phyloP scores from a whole-genome alignment of 2,329 filamentous ascomycete species.

The Colletotrichum sp. region DNA sequence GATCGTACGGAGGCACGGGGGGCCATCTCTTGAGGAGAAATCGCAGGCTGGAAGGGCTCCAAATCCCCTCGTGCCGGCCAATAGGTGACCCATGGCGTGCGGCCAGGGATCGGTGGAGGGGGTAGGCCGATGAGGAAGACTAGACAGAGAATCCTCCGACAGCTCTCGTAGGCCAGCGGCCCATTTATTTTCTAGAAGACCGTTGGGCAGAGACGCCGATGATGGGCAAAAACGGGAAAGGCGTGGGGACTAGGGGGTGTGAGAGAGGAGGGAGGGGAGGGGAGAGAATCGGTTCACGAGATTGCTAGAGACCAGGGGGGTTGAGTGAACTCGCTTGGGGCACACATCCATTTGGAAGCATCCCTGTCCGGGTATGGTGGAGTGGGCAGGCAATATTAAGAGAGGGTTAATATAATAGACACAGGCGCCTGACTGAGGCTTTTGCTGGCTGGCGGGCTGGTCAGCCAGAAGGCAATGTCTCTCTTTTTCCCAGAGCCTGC shows the following conservation, averaged over 20 bases:
- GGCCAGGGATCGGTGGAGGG: constrained; percentile 28
- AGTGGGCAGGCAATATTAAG: constrained; percentile 19
- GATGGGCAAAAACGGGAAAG: constrained; percentile 42
- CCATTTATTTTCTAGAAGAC: constrained; percentile 52
- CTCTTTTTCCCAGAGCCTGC: neutral
- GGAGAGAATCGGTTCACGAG: constrained; percentile 51
- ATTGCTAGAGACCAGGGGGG: constrained; percentile 44
- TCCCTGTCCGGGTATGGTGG: constrained; percentile 21
- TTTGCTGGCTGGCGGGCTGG: constrained; percentile 14
- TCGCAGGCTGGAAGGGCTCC: constrained; percentile 21
- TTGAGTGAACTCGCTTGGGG: constrained; percentile 37
- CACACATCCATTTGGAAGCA: constrained; percentile 11
- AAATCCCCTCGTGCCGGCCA: constrained; percentile 23
- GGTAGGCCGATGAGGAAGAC: constrained; percentile 41
- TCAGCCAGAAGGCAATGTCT: constrained; percentile 11
- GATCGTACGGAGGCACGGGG: constrained; percentile 31
- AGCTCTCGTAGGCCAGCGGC: constrained; percentile 38
- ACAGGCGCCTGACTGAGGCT: constrained; percentile 22
- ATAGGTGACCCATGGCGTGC: constrained; percentile 24
- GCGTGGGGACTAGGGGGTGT: constrained; percentile 32
- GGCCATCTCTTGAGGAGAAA: constrained; percentile 18
- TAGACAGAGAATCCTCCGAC: constrained; percentile 53
- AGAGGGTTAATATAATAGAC: constrained; percentile 23
- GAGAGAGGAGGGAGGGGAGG: constrained; percentile 20
- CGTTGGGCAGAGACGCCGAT: constrained; percentile 50